Percentiles rank a stretch among this genome's conserved stretches.
These are phyloP conservation scores for Chrysoporthe cubensis DNA, from an alignment of 2,329 filamentous ascomycete genomes.

Conservation along the genomic window DNA sequence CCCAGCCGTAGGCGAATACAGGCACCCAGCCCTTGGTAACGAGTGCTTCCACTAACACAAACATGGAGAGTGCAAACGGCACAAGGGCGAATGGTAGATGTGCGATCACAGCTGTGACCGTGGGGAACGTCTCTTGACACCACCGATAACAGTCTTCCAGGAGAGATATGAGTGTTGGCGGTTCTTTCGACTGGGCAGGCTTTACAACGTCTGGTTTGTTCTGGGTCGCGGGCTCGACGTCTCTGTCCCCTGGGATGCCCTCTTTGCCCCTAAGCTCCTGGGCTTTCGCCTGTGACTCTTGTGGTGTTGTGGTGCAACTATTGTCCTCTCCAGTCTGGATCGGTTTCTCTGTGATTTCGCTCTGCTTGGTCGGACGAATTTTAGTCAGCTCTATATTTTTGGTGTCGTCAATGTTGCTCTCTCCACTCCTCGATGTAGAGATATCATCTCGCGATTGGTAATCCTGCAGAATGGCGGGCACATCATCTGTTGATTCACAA, in stretches of 20 bases:
- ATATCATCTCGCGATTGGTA: conserved; percentile 3
- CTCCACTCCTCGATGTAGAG: conserved; percentile 8
- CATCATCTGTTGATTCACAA: background rate
- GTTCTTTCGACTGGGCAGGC: conserved; percentile 18
- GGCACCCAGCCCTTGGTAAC: conserved; percentile 76
- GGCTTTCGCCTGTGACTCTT: background rate
- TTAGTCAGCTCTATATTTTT: conserved; percentile 10
- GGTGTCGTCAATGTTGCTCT: conserved; percentile 31
- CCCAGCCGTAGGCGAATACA: conserved; percentile 75
- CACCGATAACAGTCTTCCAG: conserved; percentile 53
- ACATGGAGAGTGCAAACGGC: conserved; percentile 76
- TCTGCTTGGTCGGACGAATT: background rate
- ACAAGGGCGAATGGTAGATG: conserved; percentile 71
- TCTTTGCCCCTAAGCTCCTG: background rate
- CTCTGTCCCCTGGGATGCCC: background rate
- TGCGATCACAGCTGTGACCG: conserved; percentile 64
- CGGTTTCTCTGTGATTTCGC: background rate
- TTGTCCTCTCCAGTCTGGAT: background rate
- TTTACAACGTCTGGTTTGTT: background rate
- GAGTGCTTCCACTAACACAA: conserved; percentile 72
- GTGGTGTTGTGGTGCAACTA: background rate
- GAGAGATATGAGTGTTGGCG: conserved; percentile 57
- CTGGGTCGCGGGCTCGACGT: conserved; percentile 4
- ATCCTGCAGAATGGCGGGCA: background rate
- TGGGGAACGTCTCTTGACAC: conserved; percentile 73